Base-by-base conservation (phyloP, 2,329 filamentous ascomycete species). In the Fusarium aywerte region DNA sequence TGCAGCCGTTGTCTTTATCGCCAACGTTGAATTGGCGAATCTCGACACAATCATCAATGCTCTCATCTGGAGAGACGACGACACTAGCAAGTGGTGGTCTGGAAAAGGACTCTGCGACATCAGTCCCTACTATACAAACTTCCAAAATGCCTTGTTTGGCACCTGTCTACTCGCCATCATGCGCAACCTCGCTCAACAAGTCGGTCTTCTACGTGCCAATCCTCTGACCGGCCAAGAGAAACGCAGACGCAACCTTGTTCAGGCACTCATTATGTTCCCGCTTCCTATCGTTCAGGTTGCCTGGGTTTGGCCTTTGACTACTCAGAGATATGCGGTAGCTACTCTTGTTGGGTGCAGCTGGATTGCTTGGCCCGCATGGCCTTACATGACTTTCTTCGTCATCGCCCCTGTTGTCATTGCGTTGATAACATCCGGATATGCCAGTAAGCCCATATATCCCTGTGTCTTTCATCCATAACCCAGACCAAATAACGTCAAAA, bases 51-150 rank as follows among this genome's bases (percentile, higher is more conserved):
- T 84, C 53, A 29, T 84, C 76, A 85, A 84, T 74, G 76, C 84
- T 1, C 76, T 85, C 25, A 78, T 87, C 64, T 89, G 86, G 86
- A 80, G 76, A 59, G 74, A 82, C 70, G 79, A 88, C 71, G 75
- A 87, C 71, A 80, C 83, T 58, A 70, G 69, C 31, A 64, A 62
- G 32, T 88, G 86, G 85, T 87, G 79, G 77, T 74, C 78, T 4
- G 86, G 86, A 49, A 73, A 77, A 23, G 84, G 83, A 18, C 80
- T 84, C 75, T 89, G 86, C 69, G 86, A 89, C 68, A 11, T 87
- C 32, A 79, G 84, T 68, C 71, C 80, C 13, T 85, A 82, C 36
- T 73, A 82, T 27, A 79, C 84, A 63, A 85, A 85, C 61, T 76
- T 81, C 68, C 58, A 42, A 56, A 79, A 83, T 38, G 80, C 81